These are phyloP conservation scores for Alternaria ventricosa DNA, from an alignment of 2,329 filamentous ascomycete genomes.

Conservation along the genomic window DNA sequence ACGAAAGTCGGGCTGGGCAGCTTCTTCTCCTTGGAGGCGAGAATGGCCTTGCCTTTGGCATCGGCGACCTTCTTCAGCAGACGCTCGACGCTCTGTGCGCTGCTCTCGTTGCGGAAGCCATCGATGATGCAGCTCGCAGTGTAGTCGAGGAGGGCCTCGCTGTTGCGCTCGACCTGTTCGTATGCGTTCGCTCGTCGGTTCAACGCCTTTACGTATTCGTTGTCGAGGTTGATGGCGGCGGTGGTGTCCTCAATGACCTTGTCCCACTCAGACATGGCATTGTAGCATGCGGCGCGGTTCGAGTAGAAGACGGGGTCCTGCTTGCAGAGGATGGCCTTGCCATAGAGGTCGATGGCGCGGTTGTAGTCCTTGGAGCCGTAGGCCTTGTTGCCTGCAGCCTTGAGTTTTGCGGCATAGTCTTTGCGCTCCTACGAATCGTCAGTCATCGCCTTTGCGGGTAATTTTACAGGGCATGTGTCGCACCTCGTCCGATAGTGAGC, in stretches of 20 bases:
- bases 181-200: conserved; percentile 97
- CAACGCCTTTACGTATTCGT: conserved; percentile 95
- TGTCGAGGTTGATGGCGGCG: conserved; percentile 89
- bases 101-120: conserved; percentile 89
- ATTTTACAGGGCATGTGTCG: neutral
- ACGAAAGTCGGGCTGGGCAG: conserved; percentile 96
- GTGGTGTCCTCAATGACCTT: conserved; percentile 97
- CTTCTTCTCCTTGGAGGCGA: conserved; percentile 80
- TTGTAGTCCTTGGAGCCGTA: conserved; percentile 95
- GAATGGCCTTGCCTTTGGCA: conserved; percentile 87
- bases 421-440: conserved; percentile 72
- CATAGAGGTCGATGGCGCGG: conserved; percentile 91
- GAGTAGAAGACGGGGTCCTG: conserved; percentile 98
- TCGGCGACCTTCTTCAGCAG: conserved; percentile 97
- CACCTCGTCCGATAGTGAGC: conserved; percentile 52
- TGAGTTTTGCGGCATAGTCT: conserved; percentile 87
- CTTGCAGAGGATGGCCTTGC: conserved; percentile 95
- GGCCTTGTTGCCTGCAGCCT: conserved; percentile 94
- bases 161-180: conserved; percentile 88
- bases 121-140: conserved; percentile 99
- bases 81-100: conserved; percentile 87
- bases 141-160: conserved; percentile 94
- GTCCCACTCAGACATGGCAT: conserved; percentile 89
- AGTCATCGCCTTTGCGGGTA: conserved; percentile 10
- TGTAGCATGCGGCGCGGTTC: conserved; percentile 97